Evolutionary conservation across 1,284 basidiomycete genomes (phyloP).

Genomic region (Moniliella sp.): DNA sequence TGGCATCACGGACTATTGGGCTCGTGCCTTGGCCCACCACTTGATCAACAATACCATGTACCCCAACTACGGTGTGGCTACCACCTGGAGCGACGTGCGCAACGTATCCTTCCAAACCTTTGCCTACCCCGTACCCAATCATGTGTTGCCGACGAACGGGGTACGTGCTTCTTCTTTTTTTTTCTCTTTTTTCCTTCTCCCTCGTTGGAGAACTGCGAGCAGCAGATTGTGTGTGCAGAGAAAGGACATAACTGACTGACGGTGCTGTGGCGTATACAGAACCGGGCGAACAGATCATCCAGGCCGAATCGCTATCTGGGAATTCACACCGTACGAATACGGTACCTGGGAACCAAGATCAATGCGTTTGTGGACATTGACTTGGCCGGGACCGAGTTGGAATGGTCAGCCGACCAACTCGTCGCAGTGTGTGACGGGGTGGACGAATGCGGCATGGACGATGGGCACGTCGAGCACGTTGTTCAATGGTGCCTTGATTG

Average conservation of each 20-base stretch:
- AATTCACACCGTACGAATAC: conserved; percentile 38
- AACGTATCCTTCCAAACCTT: conserved; percentile 18
- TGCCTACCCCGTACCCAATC: conserved; percentile 34
- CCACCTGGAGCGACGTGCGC: conserved; percentile 17
- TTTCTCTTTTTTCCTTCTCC: conserved; percentile 34
- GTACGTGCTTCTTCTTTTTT: too few relatives aligned
- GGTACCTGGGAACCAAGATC: conserved; percentile 38
- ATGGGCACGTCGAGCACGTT: conserved; percentile 30
- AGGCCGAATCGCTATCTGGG: conserved; percentile 22
- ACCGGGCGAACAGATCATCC: background rate
- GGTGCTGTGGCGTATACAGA: too few relatives aligned
- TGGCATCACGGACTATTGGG: conserved; percentile 30
- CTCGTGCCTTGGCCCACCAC: conserved; percentile 20
- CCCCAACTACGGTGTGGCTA: conserved; percentile 14
- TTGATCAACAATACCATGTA: conserved; percentile 17
- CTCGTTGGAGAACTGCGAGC: too few relatives aligned
- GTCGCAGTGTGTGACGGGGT: conserved; percentile 20
- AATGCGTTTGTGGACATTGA: conserved; percentile 23
- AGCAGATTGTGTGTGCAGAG: too few relatives aligned
- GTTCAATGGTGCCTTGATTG: conserved; percentile 32
- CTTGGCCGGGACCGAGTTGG: conserved; percentile 17
- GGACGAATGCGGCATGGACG: conserved; percentile 19
- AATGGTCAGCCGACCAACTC: conserved; percentile 32
- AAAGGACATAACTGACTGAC: too few relatives aligned
- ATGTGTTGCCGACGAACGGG: conserved; percentile 39